These are phyloP conservation scores for Fusarium neocosmosporiellum DNA, from an alignment of 2,329 filamentous ascomycete species.

Conservation along the genomic window DNA sequence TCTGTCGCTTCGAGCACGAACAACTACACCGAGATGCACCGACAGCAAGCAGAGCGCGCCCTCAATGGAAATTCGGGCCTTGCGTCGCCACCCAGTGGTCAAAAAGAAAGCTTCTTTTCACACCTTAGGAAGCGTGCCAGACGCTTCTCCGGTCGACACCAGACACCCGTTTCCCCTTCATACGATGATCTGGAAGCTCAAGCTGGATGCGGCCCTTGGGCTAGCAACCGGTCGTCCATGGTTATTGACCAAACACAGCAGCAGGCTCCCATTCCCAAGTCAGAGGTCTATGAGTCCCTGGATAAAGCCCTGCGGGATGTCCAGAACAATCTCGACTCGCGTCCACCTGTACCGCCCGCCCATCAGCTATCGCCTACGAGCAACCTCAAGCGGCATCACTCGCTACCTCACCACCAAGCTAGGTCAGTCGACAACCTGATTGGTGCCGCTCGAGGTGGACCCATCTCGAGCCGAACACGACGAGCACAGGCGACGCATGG, in stretches of 20 bases:
- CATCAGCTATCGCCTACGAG: constrained; percentile 62
- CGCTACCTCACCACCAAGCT: constrained; percentile 70
- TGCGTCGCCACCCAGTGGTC: constrained; percentile 79
- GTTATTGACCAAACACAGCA: constrained; percentile 71
- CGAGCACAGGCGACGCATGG: constrained; percentile 79
- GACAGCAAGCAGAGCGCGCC: constrained; percentile 90
- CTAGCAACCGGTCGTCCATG: constrained; percentile 86
- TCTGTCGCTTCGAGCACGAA: constrained; percentile 93
- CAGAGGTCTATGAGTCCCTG: constrained; percentile 69
- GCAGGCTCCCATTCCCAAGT: constrained; percentile 62
- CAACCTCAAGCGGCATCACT: constrained; percentile 73
- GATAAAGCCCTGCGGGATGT: constrained; percentile 68
- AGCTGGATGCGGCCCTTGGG: constrained; percentile 90
- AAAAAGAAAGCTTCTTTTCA: constrained; percentile 98
- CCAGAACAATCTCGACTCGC: constrained; percentile 61
- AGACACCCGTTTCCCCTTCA: constrained; percentile 80
- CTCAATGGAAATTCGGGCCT: constrained; percentile 84
- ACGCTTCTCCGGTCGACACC: constrained; percentile 90
- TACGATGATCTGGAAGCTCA: constrained; percentile 94
- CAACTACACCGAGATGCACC: constrained; percentile 89
- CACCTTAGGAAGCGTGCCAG: constrained; percentile 94
- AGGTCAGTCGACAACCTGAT: constrained; percentile 73
- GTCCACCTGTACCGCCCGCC: constrained; percentile 62
- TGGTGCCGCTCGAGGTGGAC: constrained; percentile 66
- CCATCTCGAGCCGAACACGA: constrained; percentile 83